Evolutionary conservation across 1,139 yeast genomes (phyloP).

Genomic region (Candida labiduridarum): DNA sequence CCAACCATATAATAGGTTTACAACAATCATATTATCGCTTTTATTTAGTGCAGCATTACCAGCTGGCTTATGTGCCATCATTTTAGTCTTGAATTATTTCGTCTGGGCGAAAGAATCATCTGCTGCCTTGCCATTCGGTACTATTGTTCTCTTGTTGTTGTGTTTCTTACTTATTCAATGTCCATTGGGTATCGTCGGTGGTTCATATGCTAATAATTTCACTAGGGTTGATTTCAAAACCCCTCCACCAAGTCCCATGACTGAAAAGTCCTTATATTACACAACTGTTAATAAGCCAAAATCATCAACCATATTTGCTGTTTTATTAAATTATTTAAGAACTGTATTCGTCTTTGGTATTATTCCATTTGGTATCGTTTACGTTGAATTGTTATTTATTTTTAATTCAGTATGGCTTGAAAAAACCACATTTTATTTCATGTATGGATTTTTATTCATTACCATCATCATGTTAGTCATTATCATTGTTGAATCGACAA

Average conservation of each 20-base stretch:
- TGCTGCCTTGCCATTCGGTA: constrained; percentile 75
- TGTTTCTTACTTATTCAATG: constrained; percentile 66
- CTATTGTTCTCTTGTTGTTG: constrained; percentile 58
- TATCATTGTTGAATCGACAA: constrained; percentile 72
- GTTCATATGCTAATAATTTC: constrained; percentile 52
- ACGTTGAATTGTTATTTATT: constrained; percentile 74
- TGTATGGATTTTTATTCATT: constrained; percentile 75
- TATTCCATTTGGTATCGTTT: constrained; percentile 78
- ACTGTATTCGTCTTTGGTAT: constrained; percentile 54
- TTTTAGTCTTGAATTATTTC: constrained; percentile 62
- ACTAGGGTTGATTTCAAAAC: constrained; percentile 27
- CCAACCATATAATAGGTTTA: constrained; percentile 22
- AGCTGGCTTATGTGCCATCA: constrained; percentile 51
- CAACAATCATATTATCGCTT: constrained; percentile 37
- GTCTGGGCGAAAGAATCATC: constrained; percentile 81
- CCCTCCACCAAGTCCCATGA: constrained; percentile 5
- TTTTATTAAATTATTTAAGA: constrained; percentile 8
- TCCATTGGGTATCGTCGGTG: constrained; percentile 78
- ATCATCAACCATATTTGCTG: not conserved
- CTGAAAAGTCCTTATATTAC: constrained; percentile 1
- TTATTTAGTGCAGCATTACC: constrained; percentile 68
- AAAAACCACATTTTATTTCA: constrained; percentile 74
- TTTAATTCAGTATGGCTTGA: constrained; percentile 81
- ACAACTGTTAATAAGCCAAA: not conserved
- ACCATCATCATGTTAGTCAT: constrained; percentile 62